Evolutionary conservation across 495 filamentous ascomycete species (phyloP).

Genomic region (Podospora bellae-mahoneyi): DNA sequence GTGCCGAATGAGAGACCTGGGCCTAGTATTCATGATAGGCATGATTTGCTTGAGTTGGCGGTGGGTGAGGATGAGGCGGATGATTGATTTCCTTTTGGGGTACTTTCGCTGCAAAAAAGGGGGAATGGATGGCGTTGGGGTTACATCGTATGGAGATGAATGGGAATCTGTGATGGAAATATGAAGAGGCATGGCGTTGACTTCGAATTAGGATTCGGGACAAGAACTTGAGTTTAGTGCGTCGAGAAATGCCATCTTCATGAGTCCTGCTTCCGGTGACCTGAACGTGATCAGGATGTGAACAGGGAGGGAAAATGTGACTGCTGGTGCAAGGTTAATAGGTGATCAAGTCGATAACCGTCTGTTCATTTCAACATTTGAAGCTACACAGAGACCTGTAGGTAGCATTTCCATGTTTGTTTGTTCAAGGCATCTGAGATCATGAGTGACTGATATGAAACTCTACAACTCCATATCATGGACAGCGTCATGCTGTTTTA

Average conservation of each 20-base stretch:
- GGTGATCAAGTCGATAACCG: too few species aligned
- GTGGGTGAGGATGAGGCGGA: conserved; percentile 2
- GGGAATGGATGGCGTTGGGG: not conserved
- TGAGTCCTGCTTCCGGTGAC: not conserved
- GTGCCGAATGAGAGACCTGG: conserved; percentile 35
- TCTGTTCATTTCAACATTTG: too few species aligned
- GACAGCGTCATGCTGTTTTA: too few species aligned
- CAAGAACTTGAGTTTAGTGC: not conserved
- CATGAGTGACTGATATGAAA: too few species aligned
- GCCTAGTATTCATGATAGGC: conserved; percentile 32
- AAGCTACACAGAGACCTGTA: too few species aligned
- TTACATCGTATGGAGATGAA: not conserved
- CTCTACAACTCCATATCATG: too few species aligned
- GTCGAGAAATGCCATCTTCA: not conserved
- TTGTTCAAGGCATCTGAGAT: too few species aligned
- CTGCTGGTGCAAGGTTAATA: too few species aligned
- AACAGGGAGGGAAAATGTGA: not conserved
- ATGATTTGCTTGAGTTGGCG: conserved; percentile 19
- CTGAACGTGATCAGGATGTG: not conserved
- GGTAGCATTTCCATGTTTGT: too few species aligned
- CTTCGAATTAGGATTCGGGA: not conserved
- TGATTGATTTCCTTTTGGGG: not conserved
- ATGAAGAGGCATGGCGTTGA: not conserved
- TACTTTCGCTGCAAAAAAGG: not conserved
- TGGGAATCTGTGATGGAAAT: not conserved